Conservation (phyloP, 495 filamentous ascomycete species). For the Aspergillus sclerotiicarbonarius region DNA sequence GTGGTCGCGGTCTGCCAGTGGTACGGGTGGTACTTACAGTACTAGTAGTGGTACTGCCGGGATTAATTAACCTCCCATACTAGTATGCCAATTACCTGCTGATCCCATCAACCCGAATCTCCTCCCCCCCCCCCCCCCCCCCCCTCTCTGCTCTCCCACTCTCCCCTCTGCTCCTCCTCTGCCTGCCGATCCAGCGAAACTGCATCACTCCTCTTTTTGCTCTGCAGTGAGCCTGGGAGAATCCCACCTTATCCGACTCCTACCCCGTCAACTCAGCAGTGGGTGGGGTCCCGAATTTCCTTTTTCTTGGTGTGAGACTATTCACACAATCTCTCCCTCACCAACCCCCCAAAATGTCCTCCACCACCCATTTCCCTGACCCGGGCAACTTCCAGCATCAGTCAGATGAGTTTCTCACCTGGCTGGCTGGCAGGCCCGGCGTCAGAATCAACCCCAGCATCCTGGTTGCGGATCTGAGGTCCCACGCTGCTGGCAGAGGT, state of each 20-base stretch:
- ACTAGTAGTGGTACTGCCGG: no score
- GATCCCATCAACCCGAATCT: slow-evolving; percentile 17
- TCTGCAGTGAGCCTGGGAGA: slow-evolving; percentile 2
- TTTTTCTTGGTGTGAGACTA: slow-evolving; percentile 14
- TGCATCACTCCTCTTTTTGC: slow-evolving; percentile 5
- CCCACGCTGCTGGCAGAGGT: slow-evolving; percentile 54
- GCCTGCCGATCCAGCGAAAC: neutral
- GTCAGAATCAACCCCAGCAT: slow-evolving; percentile 57
- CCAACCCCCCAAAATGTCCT: slow-evolving; percentile 33
- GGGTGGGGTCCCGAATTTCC: slow-evolving; percentile 8
- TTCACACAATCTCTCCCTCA: slow-evolving; percentile 14
- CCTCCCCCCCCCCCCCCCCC: slow-evolving; percentile 17
- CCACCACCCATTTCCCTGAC: slow-evolving; percentile 38
- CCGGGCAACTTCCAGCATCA: slow-evolving; percentile 43
- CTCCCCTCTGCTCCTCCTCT: neutral
- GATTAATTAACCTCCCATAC: slow-evolving; percentile 1
- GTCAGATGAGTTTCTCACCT: slow-evolving; percentile 52
- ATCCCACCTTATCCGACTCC: slow-evolving; percentile 8
- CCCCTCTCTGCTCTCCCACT: neutral
- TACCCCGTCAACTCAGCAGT: slow-evolving; percentile 3
- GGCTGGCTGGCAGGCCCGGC: slow-evolving; percentile 51
- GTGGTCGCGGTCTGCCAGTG: neutral
- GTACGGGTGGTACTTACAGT: no score
- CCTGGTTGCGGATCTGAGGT: slow-evolving; percentile 51
- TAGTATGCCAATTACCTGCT: neutral